Base-by-base conservation (phyloP, 116 monocot species). In the Trichopus zeylanicus region DNA sequence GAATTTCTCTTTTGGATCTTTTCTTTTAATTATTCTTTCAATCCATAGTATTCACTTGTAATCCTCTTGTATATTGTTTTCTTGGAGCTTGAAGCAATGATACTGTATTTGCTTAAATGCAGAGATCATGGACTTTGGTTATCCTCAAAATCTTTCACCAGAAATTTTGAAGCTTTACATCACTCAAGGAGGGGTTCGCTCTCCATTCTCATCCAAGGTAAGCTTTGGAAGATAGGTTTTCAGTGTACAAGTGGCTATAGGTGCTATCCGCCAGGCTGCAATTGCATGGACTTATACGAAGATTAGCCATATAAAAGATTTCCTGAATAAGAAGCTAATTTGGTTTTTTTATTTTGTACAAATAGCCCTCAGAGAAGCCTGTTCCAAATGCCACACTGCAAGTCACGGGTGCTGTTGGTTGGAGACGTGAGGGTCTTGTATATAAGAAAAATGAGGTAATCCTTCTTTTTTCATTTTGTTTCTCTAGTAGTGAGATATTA, bases 121-220 rank as follows among this genome's bases (percentile, higher is more conserved):
- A 97, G 97, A 97, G 66, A 97, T 97, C 46, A 97, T 97, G 97
- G 97, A 97, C 69, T 97, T 97, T 75, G 97, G 97, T 26, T 97
- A 97, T 51, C 97, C 97, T 48, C 97, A 97, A 59, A 97, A 97
- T 70, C 84, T 97, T 53, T 90, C 97, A 4, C 87, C 97, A 75
- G 97, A 97, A 71, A 97, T 97, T 70, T 75, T 97, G 75, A 97
- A 97, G 77, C 87, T 97, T 56, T 97, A 97, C 48, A 97, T 97
- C 42, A 91, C 97, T 52, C 97, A 97, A 58, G 91, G 87, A 91
- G 97, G 97, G 27, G 87, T 97, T 53, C 75, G 97, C 15, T 97
- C 97, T 2, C 97, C 97, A 30, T 97, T 97, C 61, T 91, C 91
- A 42, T 91, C 97, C 21, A 97, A 97, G 97, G 97, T 77, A 34